Percentiles rank a stretch among this genome's conserved stretches.
Evolutionary conservation across 2,329 filamentous ascomycete genomes (phyloP).

Genomic region (Penicillium sp.): DNA sequence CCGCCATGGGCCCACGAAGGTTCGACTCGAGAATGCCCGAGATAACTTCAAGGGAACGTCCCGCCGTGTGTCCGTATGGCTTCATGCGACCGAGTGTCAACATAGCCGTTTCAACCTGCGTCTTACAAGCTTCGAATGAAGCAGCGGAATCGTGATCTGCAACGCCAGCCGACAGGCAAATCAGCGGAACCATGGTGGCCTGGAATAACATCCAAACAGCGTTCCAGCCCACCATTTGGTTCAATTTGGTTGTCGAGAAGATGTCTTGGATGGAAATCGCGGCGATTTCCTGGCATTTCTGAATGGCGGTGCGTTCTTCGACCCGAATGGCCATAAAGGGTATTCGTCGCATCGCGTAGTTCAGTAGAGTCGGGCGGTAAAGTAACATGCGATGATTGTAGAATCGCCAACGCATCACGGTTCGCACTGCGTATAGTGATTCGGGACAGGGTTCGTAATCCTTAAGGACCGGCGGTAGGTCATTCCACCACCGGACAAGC

Average conservation of each 20-base stretch:
- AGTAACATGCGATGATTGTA: constrained; percentile 72
- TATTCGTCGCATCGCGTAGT: constrained; percentile 53
- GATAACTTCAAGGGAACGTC: constrained; percentile 10
- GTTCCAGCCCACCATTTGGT: constrained; percentile 74
- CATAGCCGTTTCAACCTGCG: constrained; percentile 13
- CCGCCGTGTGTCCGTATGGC: constrained; percentile 11
- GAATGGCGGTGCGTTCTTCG: constrained; percentile 63
- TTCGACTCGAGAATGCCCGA: constrained; percentile 8
- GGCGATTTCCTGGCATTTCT: constrained; percentile 66
- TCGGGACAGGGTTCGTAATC: constrained; percentile 64
- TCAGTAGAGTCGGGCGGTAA: constrained; percentile 67
- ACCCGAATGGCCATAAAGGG: constrained; percentile 47
- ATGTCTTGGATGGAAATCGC: constrained; percentile 69
- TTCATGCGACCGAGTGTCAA: constrained; percentile 8
- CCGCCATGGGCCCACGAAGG: constrained; percentile 14
- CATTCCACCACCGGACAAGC: constrained; percentile 67
- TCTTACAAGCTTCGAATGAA: constrained; percentile 7
- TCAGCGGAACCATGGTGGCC: constrained; percentile 69
- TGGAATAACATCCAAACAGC: constrained; percentile 77
- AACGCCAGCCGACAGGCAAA: constrained; percentile 6
- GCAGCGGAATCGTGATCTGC: constrained; percentile 1
- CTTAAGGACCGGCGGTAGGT: constrained; percentile 62
- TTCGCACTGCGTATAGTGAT: constrained; percentile 63
- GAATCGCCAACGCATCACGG: constrained; percentile 76
- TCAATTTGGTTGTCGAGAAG: constrained; percentile 62